phyloP scores from a whole-genome alignment of 2,329 filamentous ascomycete genomes.

The Fusarium subtropicale region DNA sequence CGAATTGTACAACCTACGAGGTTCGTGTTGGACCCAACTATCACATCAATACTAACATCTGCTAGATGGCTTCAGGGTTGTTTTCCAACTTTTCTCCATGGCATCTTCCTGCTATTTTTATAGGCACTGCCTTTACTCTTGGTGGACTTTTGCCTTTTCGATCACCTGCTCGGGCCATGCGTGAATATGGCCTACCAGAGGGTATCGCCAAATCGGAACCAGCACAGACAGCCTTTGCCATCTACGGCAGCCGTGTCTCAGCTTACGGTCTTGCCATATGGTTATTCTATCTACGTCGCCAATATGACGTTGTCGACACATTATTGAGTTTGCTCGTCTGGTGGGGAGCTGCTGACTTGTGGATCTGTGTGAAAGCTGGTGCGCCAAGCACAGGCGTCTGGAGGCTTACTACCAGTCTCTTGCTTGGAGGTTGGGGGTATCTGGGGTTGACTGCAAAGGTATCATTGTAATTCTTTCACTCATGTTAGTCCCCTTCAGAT shows the following conservation, averaged over 20 bases:
- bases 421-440: constrained; percentile 36
- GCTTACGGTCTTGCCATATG: constrained; percentile 40
- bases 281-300: constrained; percentile 38
- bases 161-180: constrained; percentile 49
- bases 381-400: constrained; percentile 24
- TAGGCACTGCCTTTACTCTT: constrained; percentile 49
- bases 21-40: not conserved
- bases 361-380: constrained; percentile 43
- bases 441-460: constrained; percentile 35
- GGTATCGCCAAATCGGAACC: constrained; percentile 48
- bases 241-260: constrained; percentile 41
- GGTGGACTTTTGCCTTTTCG: constrained; percentile 51
- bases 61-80: constrained; percentile 25
- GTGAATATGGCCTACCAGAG: constrained; percentile 50
- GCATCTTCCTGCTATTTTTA: constrained; percentile 46
- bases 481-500: not conserved
- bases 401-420: constrained; percentile 22
- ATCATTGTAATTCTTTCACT: not conserved
- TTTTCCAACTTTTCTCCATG: constrained; percentile 34
- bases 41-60: not conserved
- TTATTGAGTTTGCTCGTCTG: constrained; percentile 35
- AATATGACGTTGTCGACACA: constrained; percentile 38
- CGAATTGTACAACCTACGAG: too few species aligned
- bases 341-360: constrained; percentile 40
- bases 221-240: constrained; percentile 49